phyloP scores from a whole-genome alignment of 1,284 basidiomycete genomes.

The Ceratobasidium sp. region DNA sequence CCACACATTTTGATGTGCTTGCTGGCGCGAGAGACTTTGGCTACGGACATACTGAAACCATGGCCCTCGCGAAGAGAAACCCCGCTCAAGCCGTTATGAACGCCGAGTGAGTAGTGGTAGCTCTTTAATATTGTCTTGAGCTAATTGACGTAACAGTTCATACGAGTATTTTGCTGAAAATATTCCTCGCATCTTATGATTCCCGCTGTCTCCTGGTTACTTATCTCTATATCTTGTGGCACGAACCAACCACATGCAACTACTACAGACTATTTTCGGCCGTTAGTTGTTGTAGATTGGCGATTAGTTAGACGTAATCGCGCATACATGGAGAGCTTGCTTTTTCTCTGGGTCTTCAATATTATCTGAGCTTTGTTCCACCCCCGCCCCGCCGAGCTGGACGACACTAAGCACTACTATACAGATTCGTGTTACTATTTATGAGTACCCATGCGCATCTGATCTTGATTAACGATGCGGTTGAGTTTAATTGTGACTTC shows the following conservation, averaged over 20 bases:
- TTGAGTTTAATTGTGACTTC: too few species aligned
- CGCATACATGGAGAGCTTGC: not conserved
- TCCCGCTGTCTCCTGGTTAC: not conserved
- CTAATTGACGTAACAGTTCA: constrained; percentile 12
- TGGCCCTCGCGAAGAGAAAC: constrained; percentile 30
- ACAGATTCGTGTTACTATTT: too few species aligned
- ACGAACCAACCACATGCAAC: not conserved
- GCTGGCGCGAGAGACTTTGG: constrained; percentile 43
- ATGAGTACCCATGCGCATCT: too few species aligned
- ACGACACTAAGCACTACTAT: too few species aligned
- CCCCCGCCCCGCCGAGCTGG: too few species aligned
- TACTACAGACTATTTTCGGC: not conserved
- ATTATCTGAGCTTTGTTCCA: too few species aligned
- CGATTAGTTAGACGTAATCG: not conserved
- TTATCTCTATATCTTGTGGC: constrained; percentile 1
- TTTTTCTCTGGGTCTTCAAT: not conserved
- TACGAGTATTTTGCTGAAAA: constrained; percentile 49
- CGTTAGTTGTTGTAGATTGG: not conserved
- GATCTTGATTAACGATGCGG: too few species aligned
- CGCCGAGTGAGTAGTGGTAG: constrained; percentile 40
- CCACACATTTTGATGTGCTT: constrained; percentile 41
- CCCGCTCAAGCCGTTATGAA: constrained; percentile 40
- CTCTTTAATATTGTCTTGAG: not conserved
- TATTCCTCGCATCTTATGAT: constrained; percentile 17
- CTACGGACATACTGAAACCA: constrained; percentile 41